Conservation (phyloP, 306 rosid species). For the Cucurbita ficifolia region DNA sequence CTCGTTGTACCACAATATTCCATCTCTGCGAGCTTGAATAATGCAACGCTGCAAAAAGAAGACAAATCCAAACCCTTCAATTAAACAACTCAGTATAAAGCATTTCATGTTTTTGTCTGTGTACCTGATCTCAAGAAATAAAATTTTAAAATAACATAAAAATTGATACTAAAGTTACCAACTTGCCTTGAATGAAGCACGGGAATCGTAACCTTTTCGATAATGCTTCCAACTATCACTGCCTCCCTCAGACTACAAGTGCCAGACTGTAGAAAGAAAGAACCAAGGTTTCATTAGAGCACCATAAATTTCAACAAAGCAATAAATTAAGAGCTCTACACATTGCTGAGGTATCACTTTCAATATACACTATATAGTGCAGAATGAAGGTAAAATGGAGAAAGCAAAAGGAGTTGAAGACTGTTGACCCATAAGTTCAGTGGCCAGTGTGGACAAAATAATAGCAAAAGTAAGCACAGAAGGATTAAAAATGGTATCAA, state of each 20-base stretch:
- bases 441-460: not conserved
- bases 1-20: constrained; percentile 92
- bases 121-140: not conserved
- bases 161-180: not conserved
- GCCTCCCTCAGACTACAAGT: constrained; percentile 89
- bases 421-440: not conserved
- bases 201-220: constrained; percentile 76
- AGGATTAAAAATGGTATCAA: not conserved
- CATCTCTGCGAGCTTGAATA: constrained; percentile 79
- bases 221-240: constrained; percentile 75
- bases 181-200: constrained; percentile 85
- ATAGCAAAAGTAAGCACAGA: not conserved
- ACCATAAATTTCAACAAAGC: not conserved
- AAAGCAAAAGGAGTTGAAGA: not conserved
- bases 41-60: constrained; percentile 51
- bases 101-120: not conserved
- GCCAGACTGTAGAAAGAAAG: constrained; percentile 41
- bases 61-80: constrained; percentile 15
- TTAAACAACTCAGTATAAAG: not conserved
- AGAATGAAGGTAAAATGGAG: not conserved
- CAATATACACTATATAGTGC: not conserved
- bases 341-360: not conserved
- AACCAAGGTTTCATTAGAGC: not conserved
- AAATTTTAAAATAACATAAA: not conserved
- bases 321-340: not conserved